Evolutionary conservation across 352 stramenopile genomes (phyloP), one percentile per base, ranked within the genome.

Genomic region (Phytophthora syringae): DNA sequence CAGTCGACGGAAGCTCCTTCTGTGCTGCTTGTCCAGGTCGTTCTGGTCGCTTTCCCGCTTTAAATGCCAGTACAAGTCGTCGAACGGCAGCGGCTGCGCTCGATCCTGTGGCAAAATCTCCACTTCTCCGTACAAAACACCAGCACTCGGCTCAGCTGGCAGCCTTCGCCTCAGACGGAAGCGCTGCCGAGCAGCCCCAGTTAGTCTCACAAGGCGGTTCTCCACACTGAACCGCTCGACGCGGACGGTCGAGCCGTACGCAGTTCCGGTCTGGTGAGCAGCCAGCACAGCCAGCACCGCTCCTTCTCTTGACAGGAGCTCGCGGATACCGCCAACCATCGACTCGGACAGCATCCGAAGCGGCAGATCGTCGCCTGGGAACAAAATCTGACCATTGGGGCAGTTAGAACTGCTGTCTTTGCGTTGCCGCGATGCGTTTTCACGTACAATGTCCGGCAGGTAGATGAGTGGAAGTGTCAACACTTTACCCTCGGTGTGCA

Each of bases 301-400:
- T 7, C 70, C 72, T 21, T 88, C 80, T 30, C 47, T 77, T 4
- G 68, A 67, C 3, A 92, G 56, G 11, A 88, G 61, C 15, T 75
- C 58, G 44, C 72, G 74, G 11, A 94, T 80, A 1, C 73, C 57
- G 3, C 76, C 72, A 9, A 93, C 45, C 30, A 63, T 82, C 15
- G 72, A 80, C 27, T 86, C 75, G 1, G 85, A 89, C 2, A 95
- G 74, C 78, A 94, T 74, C 6, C 88, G 77, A 64, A 95, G 59
- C 20, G 88, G 86, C 2, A 95, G 59, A 54, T 89, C 80, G 34
- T 94, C 86, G 12, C 87, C 86, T 16, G 88, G 88, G 60, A 95
- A 95, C 18, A 95, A 74, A 53, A 95, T 82, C 86, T 95, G 52
- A 34, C 20, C 9, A 40, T 40, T 40, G 34, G 15, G 18, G 24